These are phyloP conservation scores for Diaporthe sp. DNA, from an alignment of 2,329 filamentous ascomycete genomes.

Conservation along the genomic window DNA sequence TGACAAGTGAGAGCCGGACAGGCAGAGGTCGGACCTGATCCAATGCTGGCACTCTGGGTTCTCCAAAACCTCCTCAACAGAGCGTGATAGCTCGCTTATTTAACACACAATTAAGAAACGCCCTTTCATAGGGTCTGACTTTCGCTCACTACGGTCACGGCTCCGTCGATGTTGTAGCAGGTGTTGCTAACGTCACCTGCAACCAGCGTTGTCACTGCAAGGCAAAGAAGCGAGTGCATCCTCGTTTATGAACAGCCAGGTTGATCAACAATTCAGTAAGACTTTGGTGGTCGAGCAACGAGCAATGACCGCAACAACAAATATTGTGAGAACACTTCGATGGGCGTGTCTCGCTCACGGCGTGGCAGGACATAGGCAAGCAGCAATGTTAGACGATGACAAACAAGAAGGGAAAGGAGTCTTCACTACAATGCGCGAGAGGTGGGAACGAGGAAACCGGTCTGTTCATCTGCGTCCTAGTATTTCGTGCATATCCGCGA, in stretches of 20 bases:
- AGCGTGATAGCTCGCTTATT: no score
- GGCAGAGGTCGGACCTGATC: no score
- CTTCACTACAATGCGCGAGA: background rate
- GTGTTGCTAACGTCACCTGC: background rate
- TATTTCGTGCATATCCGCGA: background rate
- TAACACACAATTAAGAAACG: background rate
- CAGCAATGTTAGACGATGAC: background rate
- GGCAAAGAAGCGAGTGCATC: background rate
- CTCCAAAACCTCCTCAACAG: background rate
- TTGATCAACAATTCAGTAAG: background rate
- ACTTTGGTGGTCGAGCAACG: background rate
- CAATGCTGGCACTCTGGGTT: background rate
- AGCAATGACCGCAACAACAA: background rate
- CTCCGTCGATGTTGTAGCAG: conserved; percentile 23
- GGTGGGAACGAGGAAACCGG: background rate
- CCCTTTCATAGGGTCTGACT: background rate
- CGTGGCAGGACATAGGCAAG: background rate
- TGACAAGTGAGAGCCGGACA: no score
- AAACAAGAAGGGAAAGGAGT: background rate
- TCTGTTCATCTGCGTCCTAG: background rate
- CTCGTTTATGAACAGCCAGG: background rate
- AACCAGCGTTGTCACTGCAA: background rate
- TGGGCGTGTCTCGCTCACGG: background rate
- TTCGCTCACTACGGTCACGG: conserved; percentile 1
- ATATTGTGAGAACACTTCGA: background rate